A percentile compares a stretch with the other conserved stretches of the same genome.
phyloP scores from a whole-genome alignment of 805 yeast genomes.

The Pichia manshurica region DNA sequence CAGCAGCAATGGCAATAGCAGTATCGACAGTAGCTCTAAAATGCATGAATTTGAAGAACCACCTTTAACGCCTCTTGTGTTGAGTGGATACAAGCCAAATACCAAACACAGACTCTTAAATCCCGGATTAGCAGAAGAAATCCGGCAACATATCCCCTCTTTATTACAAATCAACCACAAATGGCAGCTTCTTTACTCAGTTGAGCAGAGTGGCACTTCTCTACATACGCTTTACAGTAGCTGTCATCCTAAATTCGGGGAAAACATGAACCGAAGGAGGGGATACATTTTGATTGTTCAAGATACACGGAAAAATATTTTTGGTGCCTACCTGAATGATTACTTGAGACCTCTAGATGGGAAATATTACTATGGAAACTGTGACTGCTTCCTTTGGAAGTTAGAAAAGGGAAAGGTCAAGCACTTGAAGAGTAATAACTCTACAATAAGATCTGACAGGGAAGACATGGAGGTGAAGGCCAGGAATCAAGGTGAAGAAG shows the following conservation, averaged over 20 bases:
- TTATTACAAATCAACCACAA: conserved; percentile 69
- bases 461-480: background rate
- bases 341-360: conserved; percentile 64
- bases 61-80: conserved; percentile 49
- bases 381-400: conserved; percentile 92
- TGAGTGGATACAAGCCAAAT: conserved; percentile 53
- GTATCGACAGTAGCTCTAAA: background rate
- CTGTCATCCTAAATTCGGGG: conserved; percentile 39
- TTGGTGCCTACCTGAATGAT: conserved; percentile 80
- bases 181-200: conserved; percentile 77
- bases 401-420: conserved; percentile 41
- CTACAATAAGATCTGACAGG: background rate
- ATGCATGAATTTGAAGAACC: conserved; percentile 18
- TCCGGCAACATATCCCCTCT: conserved; percentile 68
- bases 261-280: conserved; percentile 28
- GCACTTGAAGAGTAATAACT: conserved; percentile 11
- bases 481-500: background rate
- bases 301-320: conserved; percentile 57
- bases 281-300: conserved; percentile 74
- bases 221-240: conserved; percentile 67
- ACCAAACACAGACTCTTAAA: conserved; percentile 55
- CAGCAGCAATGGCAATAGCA: background rate
- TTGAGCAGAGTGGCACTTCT: conserved; percentile 91
- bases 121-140: conserved; percentile 61
- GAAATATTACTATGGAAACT: conserved; percentile 81